phyloP scores from a whole-genome alignment of 1,284 basidiomycete genomes.

The Mrakiaceae sp. region DNA sequence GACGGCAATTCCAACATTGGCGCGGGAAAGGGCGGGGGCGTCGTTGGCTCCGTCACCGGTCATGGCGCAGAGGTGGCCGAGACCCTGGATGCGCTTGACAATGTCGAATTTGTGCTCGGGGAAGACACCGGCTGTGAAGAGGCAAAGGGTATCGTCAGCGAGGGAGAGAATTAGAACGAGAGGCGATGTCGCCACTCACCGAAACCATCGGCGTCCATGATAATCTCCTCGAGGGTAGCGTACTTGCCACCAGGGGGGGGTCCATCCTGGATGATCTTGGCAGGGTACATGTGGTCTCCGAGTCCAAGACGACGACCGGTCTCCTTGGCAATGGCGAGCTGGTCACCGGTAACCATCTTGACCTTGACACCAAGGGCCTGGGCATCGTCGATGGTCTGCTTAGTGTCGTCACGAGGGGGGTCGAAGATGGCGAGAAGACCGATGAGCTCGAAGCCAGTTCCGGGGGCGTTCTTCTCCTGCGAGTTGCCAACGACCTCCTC shows the following conservation, averaged over 20 bases:
- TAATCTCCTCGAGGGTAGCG: slow-evolving; percentile 80
- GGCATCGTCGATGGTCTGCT: slow-evolving; percentile 97
- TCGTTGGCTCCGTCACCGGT: slow-evolving; percentile 98
- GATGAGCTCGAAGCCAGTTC: slow-evolving; percentile 93
- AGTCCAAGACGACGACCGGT: slow-evolving; percentile 93
- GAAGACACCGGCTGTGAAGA: slow-evolving; percentile 66
- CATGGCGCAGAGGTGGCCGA: slow-evolving; percentile 79
- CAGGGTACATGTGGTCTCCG: slow-evolving; percentile 94
- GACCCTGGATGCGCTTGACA: slow-evolving; percentile 86
- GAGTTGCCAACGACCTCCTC: slow-evolving; percentile 75
- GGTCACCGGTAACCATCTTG: slow-evolving; percentile 99
- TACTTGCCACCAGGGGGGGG: slow-evolving; percentile 66
- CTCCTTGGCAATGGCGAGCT: slow-evolving; percentile 98
- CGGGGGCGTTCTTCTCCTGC: slow-evolving; percentile 61
- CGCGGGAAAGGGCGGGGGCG: slow-evolving; percentile 82
- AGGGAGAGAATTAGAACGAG: slow-evolving; percentile 10
- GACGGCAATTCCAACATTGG: slow-evolving; percentile 94
- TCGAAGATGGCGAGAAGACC: slow-evolving; percentile 97
- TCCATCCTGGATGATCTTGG: slow-evolving; percentile 88
- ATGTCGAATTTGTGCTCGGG: slow-evolving; percentile 90
- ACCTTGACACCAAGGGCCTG: slow-evolving; percentile 91
- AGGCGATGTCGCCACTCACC: background rate
- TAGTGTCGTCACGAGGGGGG: slow-evolving; percentile 94
- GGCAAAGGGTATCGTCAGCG: slow-evolving; percentile 44
- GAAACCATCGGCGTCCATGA: slow-evolving; percentile 42